phyloP scores from a whole-genome alignment of 208 protist genomes.

The Leishmania amazonensis region DNA sequence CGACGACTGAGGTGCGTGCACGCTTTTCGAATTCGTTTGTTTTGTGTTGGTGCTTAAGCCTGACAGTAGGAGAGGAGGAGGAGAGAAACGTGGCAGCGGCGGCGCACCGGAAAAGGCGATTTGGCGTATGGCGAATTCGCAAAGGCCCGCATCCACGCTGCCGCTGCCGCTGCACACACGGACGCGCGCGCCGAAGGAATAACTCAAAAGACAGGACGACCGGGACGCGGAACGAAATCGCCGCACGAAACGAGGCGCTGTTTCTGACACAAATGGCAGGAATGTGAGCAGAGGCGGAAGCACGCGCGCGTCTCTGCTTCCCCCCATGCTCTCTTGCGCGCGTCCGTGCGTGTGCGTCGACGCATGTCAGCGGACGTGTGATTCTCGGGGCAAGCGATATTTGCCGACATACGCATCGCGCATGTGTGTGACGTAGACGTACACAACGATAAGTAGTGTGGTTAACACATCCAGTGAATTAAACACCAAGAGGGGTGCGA shows the following conservation, averaged over 20 bases:
- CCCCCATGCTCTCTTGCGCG: background rate
- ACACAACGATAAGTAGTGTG: background rate
- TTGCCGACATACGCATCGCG: background rate
- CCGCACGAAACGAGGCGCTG: background rate
- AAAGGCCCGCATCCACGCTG: no score
- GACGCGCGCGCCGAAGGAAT: background rate
- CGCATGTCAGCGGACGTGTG: background rate
- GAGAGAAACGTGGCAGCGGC: background rate
- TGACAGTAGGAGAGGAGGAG: background rate
- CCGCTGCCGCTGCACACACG: background rate
- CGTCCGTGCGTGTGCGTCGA: background rate
- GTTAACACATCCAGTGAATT: background rate
- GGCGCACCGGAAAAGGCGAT: no score
- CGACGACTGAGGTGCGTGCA: no score
- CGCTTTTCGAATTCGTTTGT: no score
- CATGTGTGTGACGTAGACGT: background rate
- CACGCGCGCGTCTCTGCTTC: background rate
- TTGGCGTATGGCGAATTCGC: no score
- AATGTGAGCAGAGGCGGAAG: background rate
- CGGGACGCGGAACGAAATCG: background rate
- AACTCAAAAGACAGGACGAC: background rate
- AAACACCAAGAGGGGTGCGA: background rate
- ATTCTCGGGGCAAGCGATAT: background rate
- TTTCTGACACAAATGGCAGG: background rate
- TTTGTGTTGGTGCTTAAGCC: background rate